These are phyloP conservation scores for Pyricularia sp. DNA, from an alignment of 2,329 filamentous ascomycete species.

Conservation along the genomic window DNA sequence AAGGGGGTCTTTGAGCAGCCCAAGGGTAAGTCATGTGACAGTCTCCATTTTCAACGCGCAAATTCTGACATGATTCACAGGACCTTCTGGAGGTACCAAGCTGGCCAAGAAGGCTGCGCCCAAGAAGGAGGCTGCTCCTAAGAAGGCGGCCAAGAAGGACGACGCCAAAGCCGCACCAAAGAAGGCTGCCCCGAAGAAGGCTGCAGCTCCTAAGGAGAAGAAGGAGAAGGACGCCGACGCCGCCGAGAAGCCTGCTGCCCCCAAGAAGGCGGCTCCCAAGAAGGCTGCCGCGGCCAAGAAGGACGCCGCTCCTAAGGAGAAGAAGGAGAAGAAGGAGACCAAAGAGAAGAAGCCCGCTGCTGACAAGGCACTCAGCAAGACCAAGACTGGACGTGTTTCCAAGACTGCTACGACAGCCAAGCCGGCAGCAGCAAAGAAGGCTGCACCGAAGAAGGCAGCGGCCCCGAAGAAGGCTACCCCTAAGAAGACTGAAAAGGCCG, in stretches of 20 bases:
- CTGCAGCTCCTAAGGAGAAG: conserved; percentile 30
- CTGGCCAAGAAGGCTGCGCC: conserved; percentile 60
- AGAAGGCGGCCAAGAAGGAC: conserved; percentile 24
- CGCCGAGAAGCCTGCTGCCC: conserved; percentile 15
- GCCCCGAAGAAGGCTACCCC: background rate
- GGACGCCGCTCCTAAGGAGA: background rate
- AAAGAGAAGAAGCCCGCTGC: conserved; percentile 39
- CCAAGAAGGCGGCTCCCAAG: conserved; percentile 23
- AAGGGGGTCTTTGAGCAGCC: conserved; percentile 79
- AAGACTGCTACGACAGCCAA: background rate
- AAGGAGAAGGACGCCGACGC: conserved; percentile 21
- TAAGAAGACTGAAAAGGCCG: background rate
- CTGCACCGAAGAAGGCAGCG: background rate
- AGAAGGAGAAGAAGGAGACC: background rate
- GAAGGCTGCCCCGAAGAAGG: conserved; percentile 33
- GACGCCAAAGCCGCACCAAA: conserved; percentile 18
- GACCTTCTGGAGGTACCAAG: conserved; percentile 82
- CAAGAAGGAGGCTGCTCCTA: conserved; percentile 25
- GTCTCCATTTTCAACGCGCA: conserved; percentile 9
- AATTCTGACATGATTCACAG: conserved; percentile 24
- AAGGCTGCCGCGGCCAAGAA: conserved; percentile 37
- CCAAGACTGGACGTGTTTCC: conserved; percentile 73
- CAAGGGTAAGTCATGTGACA: conserved; percentile 55
- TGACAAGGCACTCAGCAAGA: conserved; percentile 55
- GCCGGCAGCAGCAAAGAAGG: background rate